phyloP scores from a whole-genome alignment of 352 stramenopile species.

The Hyaloperonospora brassicae region DNA sequence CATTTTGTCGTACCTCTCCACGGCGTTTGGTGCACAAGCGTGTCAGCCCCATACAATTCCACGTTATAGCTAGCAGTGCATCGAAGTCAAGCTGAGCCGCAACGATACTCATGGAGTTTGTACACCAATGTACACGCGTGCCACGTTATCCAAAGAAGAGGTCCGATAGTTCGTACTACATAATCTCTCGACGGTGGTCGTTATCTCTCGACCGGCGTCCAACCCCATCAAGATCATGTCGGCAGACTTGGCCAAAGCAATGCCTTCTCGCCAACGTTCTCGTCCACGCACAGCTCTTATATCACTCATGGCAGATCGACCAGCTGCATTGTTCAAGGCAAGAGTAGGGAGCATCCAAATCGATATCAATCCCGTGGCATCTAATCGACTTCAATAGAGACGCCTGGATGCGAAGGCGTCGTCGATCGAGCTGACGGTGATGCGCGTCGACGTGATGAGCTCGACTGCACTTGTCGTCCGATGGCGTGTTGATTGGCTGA shows the following conservation, averaged over 20 bases:
- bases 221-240: slow-evolving; percentile 99
- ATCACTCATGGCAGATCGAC: slow-evolving; percentile 99
- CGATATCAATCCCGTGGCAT: background rate
- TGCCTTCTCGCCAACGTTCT: slow-evolving; percentile 96
- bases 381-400: background rate
- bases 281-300: slow-evolving; percentile 96
- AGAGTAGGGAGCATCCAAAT: background rate
- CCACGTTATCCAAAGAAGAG: background rate
- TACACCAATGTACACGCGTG: background rate
- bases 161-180: slow-evolving; percentile 93
- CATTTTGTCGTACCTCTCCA: slow-evolving; percentile 44
- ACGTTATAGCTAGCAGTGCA: slow-evolving; percentile 80
- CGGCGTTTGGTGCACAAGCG: slow-evolving; percentile 85
- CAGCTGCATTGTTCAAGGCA: slow-evolving; percentile 44
- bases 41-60: slow-evolving; percentile 86
- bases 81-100: slow-evolving; percentile 94
- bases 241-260: slow-evolving; percentile 95
- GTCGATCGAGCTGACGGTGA: slow-evolving; percentile 94
- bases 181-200: slow-evolving; percentile 93
- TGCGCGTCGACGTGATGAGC: slow-evolving; percentile 98
- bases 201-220: slow-evolving; percentile 97
- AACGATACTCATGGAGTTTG: slow-evolving; percentile 5
- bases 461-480: slow-evolving; percentile 93
- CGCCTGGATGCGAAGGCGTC: slow-evolving; percentile 93
- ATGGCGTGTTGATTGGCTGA: slow-evolving; percentile 95